Evolutionary conservation across 176 grass and related monocot genomes (phyloP), one percentile per base, ranked within the genome.

Genomic region (Lolium rigidum): DNA sequence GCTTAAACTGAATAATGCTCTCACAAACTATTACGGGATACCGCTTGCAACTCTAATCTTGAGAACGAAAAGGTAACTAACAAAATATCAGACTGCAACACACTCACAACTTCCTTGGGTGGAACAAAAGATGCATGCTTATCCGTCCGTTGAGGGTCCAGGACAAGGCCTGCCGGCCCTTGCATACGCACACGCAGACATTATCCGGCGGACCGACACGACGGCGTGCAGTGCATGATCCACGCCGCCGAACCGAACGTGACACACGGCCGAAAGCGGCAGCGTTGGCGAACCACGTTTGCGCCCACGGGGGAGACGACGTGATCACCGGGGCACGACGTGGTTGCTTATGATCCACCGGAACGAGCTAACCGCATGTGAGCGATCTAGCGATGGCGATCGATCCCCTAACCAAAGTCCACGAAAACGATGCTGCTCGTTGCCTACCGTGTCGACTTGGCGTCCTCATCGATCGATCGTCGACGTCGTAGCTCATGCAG

Each of bases 361-460:
- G 80, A 90, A 51, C 13, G 46, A 47, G 2, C 49, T 35, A 81
- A 31, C 80, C 81, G 44, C 86, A 82, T 85, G 86, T 88, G 86
- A 85, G 58, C 82, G 43, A 88, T 85, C 76, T 82, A 81, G 66
- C 79, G 90, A 91, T 51, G 82, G 90, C 70, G 90, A 91, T 82
- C 69, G 86, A 91, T 88, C 69, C 7, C 77, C 51, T 35, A 88
- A 85, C 82, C 6, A 18, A 20, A 82, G 60, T 62, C 81, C 86
- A 63, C 41, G 82, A 91, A 8, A 88, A 55, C 3, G 82, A 91
- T 61, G 17, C 59, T 28, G 73, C 56, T 54, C 15, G 13, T 13
- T 46, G 57, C 52, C 26, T 15, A 18, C 14, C 66, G 80, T 51
- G 50, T 57, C 37, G 65, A 22, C 50, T 9, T 70, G 2, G 25